phyloP scores from a whole-genome alignment of 768 basidiomycete genomes.

The Phaeotremella fagi region DNA sequence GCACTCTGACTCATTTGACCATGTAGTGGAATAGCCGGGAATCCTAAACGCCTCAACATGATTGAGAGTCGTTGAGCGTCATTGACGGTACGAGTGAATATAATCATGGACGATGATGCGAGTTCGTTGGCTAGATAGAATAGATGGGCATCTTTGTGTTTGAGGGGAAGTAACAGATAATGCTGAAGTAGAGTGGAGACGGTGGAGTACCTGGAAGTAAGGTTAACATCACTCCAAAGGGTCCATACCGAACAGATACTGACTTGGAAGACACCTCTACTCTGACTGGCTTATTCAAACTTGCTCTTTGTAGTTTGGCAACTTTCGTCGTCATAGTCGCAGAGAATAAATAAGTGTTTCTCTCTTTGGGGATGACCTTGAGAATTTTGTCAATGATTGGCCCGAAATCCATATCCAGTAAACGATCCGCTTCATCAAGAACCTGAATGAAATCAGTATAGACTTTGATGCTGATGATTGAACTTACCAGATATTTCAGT shows the following conservation, averaged over 20 bases:
- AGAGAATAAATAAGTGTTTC: constrained; percentile 93
- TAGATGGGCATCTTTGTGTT: constrained; percentile 86
- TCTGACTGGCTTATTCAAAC: constrained; percentile 84
- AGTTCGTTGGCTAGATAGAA: constrained; percentile 83
- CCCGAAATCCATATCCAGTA: constrained; percentile 95
- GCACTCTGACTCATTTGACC: constrained; percentile 92
- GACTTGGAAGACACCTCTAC: constrained; percentile 92
- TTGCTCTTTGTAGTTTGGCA: constrained; percentile 89
- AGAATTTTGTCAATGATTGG: constrained; percentile 93
- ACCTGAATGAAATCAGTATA: constrained; percentile 57
- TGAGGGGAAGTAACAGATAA: constrained; percentile 86
- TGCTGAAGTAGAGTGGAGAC: constrained; percentile 93
- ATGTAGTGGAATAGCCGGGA: constrained; percentile 91
- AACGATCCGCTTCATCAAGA: constrained; percentile 93
- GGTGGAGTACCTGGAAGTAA: constrained; percentile 74
- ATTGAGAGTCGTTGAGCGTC: constrained; percentile 87
- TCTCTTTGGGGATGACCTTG: constrained; percentile 87
- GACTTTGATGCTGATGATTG: neutral
- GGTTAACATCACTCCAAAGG: neutral
- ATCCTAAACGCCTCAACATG: constrained; percentile 81
- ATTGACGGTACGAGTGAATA: constrained; percentile 92
- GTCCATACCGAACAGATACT: constrained; percentile 42
- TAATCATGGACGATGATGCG: constrained; percentile 86
- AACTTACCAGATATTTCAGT: constrained; percentile 78
- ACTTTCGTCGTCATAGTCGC: constrained; percentile 99